phyloP scores from a whole-genome alignment of 2,329 filamentous ascomycete species.

The Sordariomycetes sp. region DNA sequence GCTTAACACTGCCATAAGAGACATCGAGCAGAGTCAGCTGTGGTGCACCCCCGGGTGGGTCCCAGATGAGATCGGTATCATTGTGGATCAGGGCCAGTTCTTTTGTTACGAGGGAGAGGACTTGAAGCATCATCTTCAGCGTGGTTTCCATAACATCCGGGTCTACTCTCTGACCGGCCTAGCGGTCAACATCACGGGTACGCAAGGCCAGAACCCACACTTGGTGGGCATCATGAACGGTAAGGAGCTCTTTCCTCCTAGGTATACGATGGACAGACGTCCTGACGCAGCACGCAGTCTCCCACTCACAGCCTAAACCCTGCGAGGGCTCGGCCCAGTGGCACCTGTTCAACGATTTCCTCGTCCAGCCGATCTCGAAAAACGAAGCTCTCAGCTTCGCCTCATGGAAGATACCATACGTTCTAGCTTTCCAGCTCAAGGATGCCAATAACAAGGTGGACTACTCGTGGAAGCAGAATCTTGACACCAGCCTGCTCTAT shows the following conservation, averaged over 20 bases:
- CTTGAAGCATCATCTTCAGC: slow-evolving; percentile 64
- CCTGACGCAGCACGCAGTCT: slow-evolving; percentile 3
- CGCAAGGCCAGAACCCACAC: slow-evolving; percentile 73
- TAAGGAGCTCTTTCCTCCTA: slow-evolving; percentile 18
- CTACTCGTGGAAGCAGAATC: slow-evolving; percentile 67
- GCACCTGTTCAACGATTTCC: slow-evolving; percentile 96
- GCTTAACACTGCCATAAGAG: slow-evolving; percentile 68
- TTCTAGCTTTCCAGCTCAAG: slow-evolving; percentile 78
- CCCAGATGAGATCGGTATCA: slow-evolving; percentile 85
- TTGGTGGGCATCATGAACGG: slow-evolving; percentile 86
- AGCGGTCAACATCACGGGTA: slow-evolving; percentile 58
- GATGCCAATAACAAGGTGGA: slow-evolving; percentile 71
- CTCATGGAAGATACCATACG: slow-evolving; percentile 83
- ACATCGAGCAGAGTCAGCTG: slow-evolving; percentile 59
- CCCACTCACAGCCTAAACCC: slow-evolving; percentile 12
- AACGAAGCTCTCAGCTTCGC: slow-evolving; percentile 83
- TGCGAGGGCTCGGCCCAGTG: slow-evolving; percentile 54
- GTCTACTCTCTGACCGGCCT: slow-evolving; percentile 88
- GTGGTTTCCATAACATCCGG: slow-evolving; percentile 65
- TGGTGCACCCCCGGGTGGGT: slow-evolving; percentile 89
- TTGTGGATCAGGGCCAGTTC: slow-evolving; percentile 81
- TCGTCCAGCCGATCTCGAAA: slow-evolving; percentile 66
- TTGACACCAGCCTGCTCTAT: slow-evolving; percentile 80
- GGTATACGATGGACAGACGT: neutral
- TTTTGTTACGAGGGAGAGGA: slow-evolving; percentile 93